phyloP scores from a whole-genome alignment of 148 eudicot genomes.

The Rhododendron molle region DNA sequence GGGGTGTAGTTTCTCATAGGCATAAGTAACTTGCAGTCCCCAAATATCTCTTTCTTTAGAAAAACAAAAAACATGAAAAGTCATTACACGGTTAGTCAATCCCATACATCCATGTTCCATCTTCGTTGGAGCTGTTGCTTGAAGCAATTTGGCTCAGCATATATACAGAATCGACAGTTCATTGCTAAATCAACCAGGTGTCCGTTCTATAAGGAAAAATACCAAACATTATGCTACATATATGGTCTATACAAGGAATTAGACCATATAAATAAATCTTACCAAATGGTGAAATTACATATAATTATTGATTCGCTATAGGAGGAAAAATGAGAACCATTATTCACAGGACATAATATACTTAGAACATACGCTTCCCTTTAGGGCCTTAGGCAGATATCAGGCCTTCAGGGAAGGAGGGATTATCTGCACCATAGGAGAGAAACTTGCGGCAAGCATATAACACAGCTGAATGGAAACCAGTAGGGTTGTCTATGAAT shows the following conservation, averaged over 20 bases:
- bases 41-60: background rate
- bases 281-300: background rate
- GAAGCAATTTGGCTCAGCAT: background rate
- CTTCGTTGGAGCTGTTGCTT: no score
- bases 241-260: background rate
- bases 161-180: background rate
- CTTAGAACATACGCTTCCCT: background rate
- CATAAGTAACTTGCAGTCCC: background rate
- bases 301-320: background rate
- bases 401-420: constrained; percentile 67
- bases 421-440: constrained; percentile 42
- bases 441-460: constrained; percentile 74
- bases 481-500: constrained; percentile 62
- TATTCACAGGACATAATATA: background rate
- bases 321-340: background rate
- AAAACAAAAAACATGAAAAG: background rate
- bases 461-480: constrained; percentile 79
- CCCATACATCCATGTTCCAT: background rate
- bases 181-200: background rate
- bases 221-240: background rate
- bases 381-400: constrained; percentile 35
- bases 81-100: background rate
- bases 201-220: background rate
- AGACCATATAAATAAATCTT: background rate
- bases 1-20: background rate